These are phyloP conservation scores for Termitomyces eurrhizus DNA, from an alignment of 768 basidiomycete species.

Conservation along the genomic window DNA sequence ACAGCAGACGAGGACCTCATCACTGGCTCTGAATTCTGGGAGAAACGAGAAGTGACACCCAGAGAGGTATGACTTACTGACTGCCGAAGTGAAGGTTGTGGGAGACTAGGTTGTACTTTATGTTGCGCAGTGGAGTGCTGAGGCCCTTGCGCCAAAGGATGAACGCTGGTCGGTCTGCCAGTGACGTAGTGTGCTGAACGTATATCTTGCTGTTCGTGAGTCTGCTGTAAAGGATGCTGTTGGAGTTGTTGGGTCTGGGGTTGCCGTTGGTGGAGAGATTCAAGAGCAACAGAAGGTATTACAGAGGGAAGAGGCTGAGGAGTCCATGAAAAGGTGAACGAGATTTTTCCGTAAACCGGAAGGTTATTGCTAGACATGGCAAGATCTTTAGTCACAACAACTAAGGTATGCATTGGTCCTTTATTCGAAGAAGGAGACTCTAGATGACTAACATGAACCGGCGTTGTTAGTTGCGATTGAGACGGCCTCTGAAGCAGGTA, in stretches of 20 bases:
- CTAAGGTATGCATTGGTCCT: constrained; percentile 29
- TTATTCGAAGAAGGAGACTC: constrained; percentile 16
- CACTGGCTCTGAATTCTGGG: constrained; percentile 18
- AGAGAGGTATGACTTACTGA: constrained; percentile 24
- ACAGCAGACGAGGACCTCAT: constrained; percentile 12
- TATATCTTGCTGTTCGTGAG: constrained; percentile 9
- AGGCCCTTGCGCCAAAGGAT: constrained; percentile 12
- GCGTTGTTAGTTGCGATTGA: constrained; percentile 41
- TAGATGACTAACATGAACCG: constrained; percentile 26
- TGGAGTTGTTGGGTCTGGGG: background rate
- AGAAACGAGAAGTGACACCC: constrained; percentile 17
- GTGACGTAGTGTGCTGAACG: constrained; percentile 5
- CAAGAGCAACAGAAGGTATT: constrained; percentile 5
- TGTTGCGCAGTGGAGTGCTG: constrained; percentile 2
- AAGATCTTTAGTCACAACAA: constrained; percentile 72
- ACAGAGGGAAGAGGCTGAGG: constrained; percentile 25
- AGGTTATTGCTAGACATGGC: constrained; percentile 72
- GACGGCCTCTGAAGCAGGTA: constrained; percentile 52
- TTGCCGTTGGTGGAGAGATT: constrained; percentile 1
- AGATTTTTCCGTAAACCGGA: constrained; percentile 79
- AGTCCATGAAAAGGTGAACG: constrained; percentile 54
- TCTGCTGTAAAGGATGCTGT: constrained; percentile 1
- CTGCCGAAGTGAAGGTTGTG: constrained; percentile 20
- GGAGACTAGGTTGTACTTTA: constrained; percentile 7
- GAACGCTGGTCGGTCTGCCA: constrained; percentile 10